Conservation (phyloP, 2,329 filamentous ascomycete species). For the Aureobasidium sp. region DNA sequence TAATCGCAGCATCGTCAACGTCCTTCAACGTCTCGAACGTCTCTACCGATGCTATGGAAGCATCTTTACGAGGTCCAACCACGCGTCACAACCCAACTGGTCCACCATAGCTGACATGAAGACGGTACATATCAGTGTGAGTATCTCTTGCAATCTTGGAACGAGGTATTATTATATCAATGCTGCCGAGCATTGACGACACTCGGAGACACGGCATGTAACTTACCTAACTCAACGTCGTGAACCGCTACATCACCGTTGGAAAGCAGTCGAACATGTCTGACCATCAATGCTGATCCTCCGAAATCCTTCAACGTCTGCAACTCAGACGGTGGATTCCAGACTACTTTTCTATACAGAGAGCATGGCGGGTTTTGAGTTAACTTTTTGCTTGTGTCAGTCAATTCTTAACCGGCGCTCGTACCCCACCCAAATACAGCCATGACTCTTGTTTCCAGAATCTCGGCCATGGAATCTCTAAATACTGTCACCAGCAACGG, state of each 20-base stretch:
- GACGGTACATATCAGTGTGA: too few relatives aligned
- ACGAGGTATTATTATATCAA: too few relatives aligned
- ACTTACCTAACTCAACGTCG: not conserved
- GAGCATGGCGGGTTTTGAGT: not conserved
- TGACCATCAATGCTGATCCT: not conserved
- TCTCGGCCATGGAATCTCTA: not conserved
- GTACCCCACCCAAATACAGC: not conserved
- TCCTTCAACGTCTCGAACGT: not conserved
- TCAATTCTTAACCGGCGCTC: not conserved
- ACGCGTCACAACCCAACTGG: too few relatives aligned
- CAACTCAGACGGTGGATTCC: not conserved
- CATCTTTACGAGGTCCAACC: not conserved
- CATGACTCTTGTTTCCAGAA: not conserved
- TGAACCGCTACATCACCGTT: not conserved
- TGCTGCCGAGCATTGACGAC: too few relatives aligned
- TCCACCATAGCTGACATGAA: too few relatives aligned
- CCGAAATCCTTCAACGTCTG: not conserved
- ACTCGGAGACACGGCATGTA: not conserved
- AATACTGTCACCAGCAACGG: not conserved
- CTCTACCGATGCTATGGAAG: not conserved
- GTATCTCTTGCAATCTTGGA: too few relatives aligned
- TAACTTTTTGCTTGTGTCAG: constrained; percentile 1
- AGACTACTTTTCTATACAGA: not conserved
- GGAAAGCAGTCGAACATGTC: not conserved
- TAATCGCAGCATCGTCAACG: not conserved